Percentiles rank a stretch among this genome's conserved stretches.
phyloP scores from a whole-genome alignment of 768 basidiomycete genomes.

The Mycena capillaripes region DNA sequence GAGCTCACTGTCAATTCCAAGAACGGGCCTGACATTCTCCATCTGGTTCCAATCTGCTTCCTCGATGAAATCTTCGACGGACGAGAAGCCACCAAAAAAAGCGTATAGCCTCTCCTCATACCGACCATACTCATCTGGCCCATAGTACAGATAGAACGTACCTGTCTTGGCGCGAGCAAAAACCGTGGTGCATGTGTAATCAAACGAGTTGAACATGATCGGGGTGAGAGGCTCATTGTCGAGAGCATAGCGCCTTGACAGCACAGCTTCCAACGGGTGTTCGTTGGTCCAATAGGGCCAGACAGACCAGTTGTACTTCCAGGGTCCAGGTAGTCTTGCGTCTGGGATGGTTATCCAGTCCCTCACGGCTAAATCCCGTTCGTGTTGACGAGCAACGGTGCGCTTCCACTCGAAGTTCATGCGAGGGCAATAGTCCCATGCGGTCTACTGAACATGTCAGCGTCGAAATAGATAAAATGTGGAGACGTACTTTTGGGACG shows the following conservation, averaged over 20 bases:
- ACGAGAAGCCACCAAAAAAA: background rate
- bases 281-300: background rate
- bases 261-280: background rate
- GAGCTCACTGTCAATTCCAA: background rate
- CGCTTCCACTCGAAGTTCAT: too few species aligned
- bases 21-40: background rate
- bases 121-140: background rate
- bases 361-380: background rate
- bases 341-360: constrained; percentile 1
- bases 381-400: background rate
- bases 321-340: background rate
- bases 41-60: constrained; percentile 18
- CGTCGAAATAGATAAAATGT: background rate
- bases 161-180: constrained; percentile 7
- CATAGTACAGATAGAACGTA: constrained; percentile 1
- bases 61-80: constrained; percentile 19
- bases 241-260: background rate
- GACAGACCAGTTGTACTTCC: constrained; percentile 11
- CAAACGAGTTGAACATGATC: background rate
- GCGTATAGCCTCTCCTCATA: background rate
- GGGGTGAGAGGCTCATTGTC: background rate
- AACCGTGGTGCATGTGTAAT: background rate
- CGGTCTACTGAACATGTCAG: background rate
- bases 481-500: background rate
- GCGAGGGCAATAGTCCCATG: constrained; percentile 8